Evolutionary conservation across 2,329 filamentous ascomycete genomes (phyloP).

Genomic region (Fusarium sp.): DNA sequence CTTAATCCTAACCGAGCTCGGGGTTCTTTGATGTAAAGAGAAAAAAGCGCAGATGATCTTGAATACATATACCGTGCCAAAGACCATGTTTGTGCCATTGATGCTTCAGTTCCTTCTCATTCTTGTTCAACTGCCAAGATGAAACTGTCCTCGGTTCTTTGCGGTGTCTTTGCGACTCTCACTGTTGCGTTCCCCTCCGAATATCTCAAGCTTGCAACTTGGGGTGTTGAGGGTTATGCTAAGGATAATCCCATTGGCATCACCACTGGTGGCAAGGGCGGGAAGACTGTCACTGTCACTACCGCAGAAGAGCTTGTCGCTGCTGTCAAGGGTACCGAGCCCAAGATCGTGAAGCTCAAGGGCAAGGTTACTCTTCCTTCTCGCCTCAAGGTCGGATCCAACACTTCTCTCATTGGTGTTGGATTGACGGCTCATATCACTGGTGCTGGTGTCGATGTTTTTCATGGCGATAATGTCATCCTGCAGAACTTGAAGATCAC

Average conservation of each 20-base stretch:
- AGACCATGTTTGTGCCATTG: not conserved
- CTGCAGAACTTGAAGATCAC: conserved; percentile 54
- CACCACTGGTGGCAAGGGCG: conserved; percentile 58
- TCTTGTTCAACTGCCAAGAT: conserved; percentile 5
- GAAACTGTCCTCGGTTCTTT: conserved; percentile 30
- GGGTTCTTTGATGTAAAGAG: not conserved
- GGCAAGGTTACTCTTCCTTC: conserved; percentile 48
- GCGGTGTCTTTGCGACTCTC: conserved; percentile 25
- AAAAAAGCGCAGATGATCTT: not conserved
- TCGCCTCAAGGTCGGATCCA: conserved; percentile 58
- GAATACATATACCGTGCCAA: conserved; percentile 10
- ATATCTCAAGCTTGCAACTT: conserved; percentile 38
- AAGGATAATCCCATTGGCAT: conserved; percentile 52
- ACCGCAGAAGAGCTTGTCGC: conserved; percentile 57
- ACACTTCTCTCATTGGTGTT: conserved; percentile 57
- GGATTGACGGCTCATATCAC: conserved; percentile 52
- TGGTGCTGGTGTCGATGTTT: conserved; percentile 52
- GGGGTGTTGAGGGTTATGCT: conserved; percentile 46
- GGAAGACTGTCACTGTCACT: conserved; percentile 59
- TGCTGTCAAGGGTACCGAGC: conserved; percentile 57
- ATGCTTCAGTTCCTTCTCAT: not conserved
- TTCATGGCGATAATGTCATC: conserved; percentile 54
- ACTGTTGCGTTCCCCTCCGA: conserved; percentile 30
- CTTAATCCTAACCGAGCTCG: conserved; percentile 7
- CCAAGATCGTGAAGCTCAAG: conserved; percentile 57